A percentile compares a stretch with the other conserved stretches of the same genome.
These are phyloP conservation scores for Neonectria hederae DNA, from an alignment of 2,329 filamentous ascomycete genomes.

Conservation along the genomic window DNA sequence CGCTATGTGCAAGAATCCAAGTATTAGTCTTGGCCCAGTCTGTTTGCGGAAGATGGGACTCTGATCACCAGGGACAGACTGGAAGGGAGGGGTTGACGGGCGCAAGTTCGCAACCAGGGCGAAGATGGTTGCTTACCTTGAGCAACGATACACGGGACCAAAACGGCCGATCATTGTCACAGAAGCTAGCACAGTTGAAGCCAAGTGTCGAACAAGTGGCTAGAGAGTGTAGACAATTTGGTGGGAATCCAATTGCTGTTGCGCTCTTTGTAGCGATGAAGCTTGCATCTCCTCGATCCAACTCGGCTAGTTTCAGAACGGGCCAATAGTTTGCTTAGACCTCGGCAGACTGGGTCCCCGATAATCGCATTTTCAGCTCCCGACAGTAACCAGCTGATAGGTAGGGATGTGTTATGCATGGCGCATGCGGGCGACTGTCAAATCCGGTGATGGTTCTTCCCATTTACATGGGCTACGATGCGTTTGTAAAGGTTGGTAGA, in stretches of 20 bases:
- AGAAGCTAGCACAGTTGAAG: neutral
- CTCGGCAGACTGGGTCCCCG: constrained; percentile 31
- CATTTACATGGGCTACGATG: neutral
- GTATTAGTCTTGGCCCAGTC: neutral
- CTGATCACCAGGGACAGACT: neutral
- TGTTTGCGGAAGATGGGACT: neutral
- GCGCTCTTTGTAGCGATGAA: constrained; percentile 12
- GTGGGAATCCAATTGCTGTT: neutral
- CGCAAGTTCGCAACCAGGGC: neutral
- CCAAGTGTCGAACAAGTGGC: neutral
- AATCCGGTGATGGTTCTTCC: constrained; percentile 1
- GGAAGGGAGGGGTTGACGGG: neutral
- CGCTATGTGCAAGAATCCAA: constrained; percentile 17
- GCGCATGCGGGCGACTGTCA: neutral
- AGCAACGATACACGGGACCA: constrained; percentile 21
- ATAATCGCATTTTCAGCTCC: constrained; percentile 32
- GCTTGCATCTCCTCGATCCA: constrained; percentile 11
- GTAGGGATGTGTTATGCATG: neutral
- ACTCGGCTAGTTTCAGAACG: constrained; percentile 8
- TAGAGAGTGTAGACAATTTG: neutral
- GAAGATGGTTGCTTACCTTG: constrained; percentile 27
- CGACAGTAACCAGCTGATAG: constrained; percentile 5
- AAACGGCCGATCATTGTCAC: constrained; percentile 35
- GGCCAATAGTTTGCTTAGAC: constrained; percentile 20
- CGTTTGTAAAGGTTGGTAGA: neutral